Evolutionary conservation across 441 rosid genomes (phyloP), one percentile per base, ranked within the genome.

Genomic region (Gossypium davidsonii): DNA sequence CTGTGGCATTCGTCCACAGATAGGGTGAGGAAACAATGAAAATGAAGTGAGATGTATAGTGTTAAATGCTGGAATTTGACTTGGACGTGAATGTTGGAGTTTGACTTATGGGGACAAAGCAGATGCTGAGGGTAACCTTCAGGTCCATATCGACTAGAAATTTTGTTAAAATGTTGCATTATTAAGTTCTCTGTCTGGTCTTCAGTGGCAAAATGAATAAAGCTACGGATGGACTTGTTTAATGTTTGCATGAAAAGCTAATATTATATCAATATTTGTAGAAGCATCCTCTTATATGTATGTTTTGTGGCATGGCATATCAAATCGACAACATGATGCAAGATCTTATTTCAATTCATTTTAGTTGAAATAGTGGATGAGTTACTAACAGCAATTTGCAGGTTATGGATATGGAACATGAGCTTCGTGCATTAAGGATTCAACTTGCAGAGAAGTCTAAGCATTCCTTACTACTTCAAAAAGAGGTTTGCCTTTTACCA

Each of bases 321-420:
- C 20, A 66, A 48, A 68, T 28, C 26, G 1, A 8, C 26, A 9
- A 23, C 46, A 28, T 52, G 18, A 21, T 51, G 60, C 42, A 26
- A 67, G 25, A 51, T 26, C 60, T 10, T 25, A 15, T 51, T 9
- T 28, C 14, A 10, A 28, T 28, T 25, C 56, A 46, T 67, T 67
- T 48, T 28, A 28, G 49, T 69, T 51, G 49, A 51, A 69, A 31
- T 17, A 31, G 59, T 71, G 46, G 53, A 39, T 69, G 74, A 74
- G 23, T 62, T 51, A 17, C 42, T 65, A 55, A 68, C 48, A 67
- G 70, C 28, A 71, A 62, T 62, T 74, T 79, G 76, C 82, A 95
- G 99, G 99, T 95, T 57, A 95, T 91, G 99, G 99, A 92, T 87
- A 95, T 95, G 99, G 99, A 92, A 68, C 87, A 88, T 83, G 99